Evolutionary conservation across 345 rosid genomes (phyloP).

Genomic region (Melaleuca quinquenervia): DNA sequence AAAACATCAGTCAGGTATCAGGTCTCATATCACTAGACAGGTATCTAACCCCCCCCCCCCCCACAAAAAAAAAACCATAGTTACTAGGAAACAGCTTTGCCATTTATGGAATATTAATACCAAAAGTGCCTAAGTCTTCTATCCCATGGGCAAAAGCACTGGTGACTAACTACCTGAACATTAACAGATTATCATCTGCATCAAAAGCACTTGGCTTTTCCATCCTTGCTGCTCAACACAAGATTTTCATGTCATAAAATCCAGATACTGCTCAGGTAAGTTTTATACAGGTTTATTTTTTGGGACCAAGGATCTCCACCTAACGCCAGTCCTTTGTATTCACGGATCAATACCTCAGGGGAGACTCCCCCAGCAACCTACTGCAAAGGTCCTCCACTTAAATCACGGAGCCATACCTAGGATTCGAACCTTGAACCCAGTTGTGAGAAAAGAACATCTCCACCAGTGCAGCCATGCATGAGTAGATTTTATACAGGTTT

Average conservation of each 20-base stretch:
- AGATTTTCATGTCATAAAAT: background rate
- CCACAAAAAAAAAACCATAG: background rate
- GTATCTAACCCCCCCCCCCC: background rate
- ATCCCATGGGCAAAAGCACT: background rate
- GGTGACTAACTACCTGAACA: background rate
- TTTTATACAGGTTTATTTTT: background rate
- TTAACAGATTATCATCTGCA: background rate
- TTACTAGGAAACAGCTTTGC: background rate
- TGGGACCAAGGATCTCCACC: too few relatives aligned
- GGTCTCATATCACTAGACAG: background rate
- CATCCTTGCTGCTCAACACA: background rate
- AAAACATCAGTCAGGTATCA: background rate
- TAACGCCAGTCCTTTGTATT: too few relatives aligned
- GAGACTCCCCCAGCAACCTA: too few relatives aligned
- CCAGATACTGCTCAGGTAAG: background rate
- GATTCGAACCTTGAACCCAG: too few relatives aligned
- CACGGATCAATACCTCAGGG: too few relatives aligned
- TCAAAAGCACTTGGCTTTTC: background rate
- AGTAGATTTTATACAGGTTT: background rate
- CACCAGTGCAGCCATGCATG: too few relatives aligned
- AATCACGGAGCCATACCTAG: too few relatives aligned
- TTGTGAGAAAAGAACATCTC: too few relatives aligned
- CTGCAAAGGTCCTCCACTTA: too few relatives aligned
- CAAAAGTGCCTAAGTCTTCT: background rate
- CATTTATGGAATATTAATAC: background rate